These are phyloP conservation scores for Talaromyces ruber DNA, from an alignment of 495 filamentous ascomycete species.

Conservation along the genomic window DNA sequence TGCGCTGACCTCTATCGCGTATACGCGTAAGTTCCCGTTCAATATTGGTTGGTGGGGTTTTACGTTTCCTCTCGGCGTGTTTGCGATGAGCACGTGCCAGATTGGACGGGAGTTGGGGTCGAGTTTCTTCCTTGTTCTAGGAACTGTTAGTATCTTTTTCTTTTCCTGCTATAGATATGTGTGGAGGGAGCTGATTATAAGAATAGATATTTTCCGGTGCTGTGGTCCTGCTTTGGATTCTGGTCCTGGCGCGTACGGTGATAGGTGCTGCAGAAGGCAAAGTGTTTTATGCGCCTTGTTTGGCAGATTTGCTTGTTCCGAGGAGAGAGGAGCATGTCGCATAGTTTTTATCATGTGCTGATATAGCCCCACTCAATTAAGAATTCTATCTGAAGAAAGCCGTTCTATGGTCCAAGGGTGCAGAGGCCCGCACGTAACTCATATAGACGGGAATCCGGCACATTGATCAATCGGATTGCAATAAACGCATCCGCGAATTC, in stretches of 20 bases:
- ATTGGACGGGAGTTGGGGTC: constrained; percentile 34
- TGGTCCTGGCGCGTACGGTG: constrained; percentile 37
- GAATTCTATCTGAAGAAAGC: neutral
- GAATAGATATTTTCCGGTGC: constrained; percentile 36
- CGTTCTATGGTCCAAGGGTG: too few species aligned
- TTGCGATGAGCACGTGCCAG: constrained; percentile 29
- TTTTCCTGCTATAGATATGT: neutral
- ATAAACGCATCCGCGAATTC: neutral
- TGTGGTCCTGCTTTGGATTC: constrained; percentile 44
- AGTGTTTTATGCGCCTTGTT: constrained; percentile 44
- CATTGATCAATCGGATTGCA: neutral
- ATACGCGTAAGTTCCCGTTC: constrained; percentile 37
- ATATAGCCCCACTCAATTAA: neutral
- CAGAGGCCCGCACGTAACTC: neutral
- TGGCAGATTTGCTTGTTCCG: constrained; percentile 28
- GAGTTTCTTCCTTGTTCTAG: constrained; percentile 36
- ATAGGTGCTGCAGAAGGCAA: constrained; percentile 32
- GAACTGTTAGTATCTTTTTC: constrained; percentile 17
- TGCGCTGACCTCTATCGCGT: constrained; percentile 24
- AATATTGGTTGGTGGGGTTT: constrained; percentile 55
- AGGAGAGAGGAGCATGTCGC: neutral
- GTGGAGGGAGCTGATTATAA: neutral
- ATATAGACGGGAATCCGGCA: neutral
- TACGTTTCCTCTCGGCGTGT: constrained; percentile 44
- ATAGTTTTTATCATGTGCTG: neutral